phyloP scores from a whole-genome alignment of 306 rosid species.

The Rosa lucieae region DNA sequence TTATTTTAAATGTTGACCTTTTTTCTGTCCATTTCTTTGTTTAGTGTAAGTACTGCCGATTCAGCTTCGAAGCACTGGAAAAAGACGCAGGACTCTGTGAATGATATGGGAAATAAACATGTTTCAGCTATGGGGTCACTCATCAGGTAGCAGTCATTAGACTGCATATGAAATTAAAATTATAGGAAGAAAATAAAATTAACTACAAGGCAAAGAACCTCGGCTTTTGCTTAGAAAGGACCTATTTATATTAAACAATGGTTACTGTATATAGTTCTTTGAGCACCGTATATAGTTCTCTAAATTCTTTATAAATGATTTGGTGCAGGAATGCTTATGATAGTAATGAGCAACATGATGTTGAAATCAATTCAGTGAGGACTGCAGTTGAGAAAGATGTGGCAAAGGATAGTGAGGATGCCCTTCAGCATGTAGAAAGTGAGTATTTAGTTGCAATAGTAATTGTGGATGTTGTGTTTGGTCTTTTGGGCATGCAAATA shows the following conservation, averaged over 20 bases:
- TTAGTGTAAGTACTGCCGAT: constrained; percentile 56
- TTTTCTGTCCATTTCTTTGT: constrained; percentile 11
- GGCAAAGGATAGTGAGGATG: constrained; percentile 50
- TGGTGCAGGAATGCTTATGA: constrained; percentile 60
- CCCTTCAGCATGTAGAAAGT: constrained; percentile 61
- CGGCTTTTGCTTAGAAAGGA: neutral
- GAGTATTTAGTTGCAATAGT: constrained; percentile 25
- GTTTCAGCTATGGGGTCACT: constrained; percentile 51
- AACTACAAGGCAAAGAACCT: neutral
- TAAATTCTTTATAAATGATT: constrained; percentile 13
- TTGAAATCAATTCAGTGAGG: constrained; percentile 64
- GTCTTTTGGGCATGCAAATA: neutral
- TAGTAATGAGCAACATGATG: constrained; percentile 59
- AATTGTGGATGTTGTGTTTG: neutral
- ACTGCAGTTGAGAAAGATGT: constrained; percentile 64
- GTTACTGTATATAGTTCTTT: neutral
- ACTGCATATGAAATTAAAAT: neutral
- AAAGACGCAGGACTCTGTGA: constrained; percentile 56
- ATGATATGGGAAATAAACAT: constrained; percentile 60
- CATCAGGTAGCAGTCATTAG: constrained; percentile 57
- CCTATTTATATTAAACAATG: neutral
- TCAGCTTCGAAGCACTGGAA: constrained; percentile 59
- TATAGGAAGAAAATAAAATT: neutral
- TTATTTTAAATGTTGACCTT: neutral
- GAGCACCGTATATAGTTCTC: neutral